A percentile compares a stretch with the other conserved stretches of the same genome.
Conservation (phyloP, 1,284 basidiomycete species). For the Vanrija humicola region DNA sequence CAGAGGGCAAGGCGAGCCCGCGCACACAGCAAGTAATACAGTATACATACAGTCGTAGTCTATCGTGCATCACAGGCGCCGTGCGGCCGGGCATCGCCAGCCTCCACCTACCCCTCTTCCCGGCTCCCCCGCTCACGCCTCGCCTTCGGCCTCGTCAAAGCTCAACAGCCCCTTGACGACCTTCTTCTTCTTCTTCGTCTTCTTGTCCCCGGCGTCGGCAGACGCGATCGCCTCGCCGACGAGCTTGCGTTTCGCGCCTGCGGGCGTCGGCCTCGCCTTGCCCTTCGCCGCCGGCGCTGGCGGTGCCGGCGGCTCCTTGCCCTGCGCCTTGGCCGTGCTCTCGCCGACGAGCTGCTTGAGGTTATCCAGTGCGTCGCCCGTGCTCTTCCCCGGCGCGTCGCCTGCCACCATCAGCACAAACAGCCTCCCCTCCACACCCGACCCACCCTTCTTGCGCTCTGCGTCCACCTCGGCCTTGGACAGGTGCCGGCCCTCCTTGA, state of each 20-base stretch:
- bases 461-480: constrained; percentile 69
- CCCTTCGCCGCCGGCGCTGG: constrained; percentile 10
- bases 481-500: constrained; percentile 78
- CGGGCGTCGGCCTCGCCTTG: constrained; percentile 11
- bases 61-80: too few species aligned
- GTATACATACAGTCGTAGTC: too few species aligned
- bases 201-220: constrained; percentile 10
- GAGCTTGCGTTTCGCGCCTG: constrained; percentile 36
- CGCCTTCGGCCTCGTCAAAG: constrained; percentile 43
- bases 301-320: constrained; percentile 1
- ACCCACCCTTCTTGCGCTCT: constrained; percentile 66
- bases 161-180: constrained; percentile 40
- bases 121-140: background rate
- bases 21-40: too few species aligned
- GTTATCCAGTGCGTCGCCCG: too few species aligned
- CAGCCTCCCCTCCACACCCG: background rate
- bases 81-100: too few species aligned
- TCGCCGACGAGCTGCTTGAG: constrained; percentile 2
- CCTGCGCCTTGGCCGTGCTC: background rate
- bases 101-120: background rate
- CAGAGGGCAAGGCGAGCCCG: too few species aligned
- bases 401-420: background rate
- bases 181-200: constrained; percentile 43
- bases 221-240: constrained; percentile 22
- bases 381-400: background rate